Evolutionary conservation across 805 yeast genomes (phyloP), one percentile per base, ranked within the genome.

Genomic region (Henningerozyma blattae): DNA sequence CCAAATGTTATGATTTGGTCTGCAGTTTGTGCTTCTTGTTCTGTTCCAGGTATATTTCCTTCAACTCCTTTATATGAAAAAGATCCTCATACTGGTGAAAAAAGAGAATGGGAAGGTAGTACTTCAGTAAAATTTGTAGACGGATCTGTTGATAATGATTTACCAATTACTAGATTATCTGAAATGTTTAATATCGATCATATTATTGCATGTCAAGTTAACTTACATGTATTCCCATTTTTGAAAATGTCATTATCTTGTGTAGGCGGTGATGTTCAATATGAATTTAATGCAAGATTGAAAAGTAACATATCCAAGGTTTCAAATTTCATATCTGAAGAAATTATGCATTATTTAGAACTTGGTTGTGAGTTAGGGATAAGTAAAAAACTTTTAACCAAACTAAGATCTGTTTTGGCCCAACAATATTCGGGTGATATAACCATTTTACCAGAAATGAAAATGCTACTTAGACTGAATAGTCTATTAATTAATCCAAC

Each of bases 111-210:
- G 97, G 78, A 82, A 38, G 70, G 71, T 18, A 52, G 49, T 26
- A 68, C 77, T 15, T 67, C 84, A 0, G 72, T 79, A 25, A 79
- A 81, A 46, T 91, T 81, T 57, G 87, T 91, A 20, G 99, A 91
- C 56, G 99, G 99, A 0, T 85, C 95, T 0, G 95, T 91, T 6
- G 93, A 89, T 50, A 83, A 84, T 42, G 99, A 91, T 55, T 61
- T 91, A 34, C 99, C 99, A 3, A 78, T 86, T 18, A 69, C 93
- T 2, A 69, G 96, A 44, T 64, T 91, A 16, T 79, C 93, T 15
- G 98, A 91, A 52, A 86, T 91, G 95, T 91, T 91, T 56, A 89
- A 91, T 50, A 95, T 91, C 20, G 94, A 91, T 53, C 95, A 91
- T 55, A 87, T 91, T 41, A 86, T 91, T 45, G 98, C 96, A 0